phyloP scores from a whole-genome alignment of 495 filamentous ascomycete species.

The Physcia stellaris region DNA sequence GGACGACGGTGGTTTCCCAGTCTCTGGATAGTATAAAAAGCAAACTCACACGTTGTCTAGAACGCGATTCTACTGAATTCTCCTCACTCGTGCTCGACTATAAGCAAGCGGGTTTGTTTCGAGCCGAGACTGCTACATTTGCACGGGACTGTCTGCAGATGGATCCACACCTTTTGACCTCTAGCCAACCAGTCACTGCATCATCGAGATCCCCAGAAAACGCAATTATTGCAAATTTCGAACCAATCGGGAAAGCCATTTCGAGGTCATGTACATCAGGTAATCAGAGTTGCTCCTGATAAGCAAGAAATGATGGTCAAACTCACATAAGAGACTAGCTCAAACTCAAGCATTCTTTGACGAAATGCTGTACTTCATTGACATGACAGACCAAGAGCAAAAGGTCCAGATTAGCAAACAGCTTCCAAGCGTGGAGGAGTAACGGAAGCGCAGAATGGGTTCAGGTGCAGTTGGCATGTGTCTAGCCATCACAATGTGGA shows the following conservation, averaged over 20 bases:
- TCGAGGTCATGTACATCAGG: conserved; percentile 2
- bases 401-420: conserved; percentile 7
- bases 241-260: conserved; percentile 7
- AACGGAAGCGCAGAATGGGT: conserved; percentile 18
- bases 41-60: background rate
- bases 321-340: background rate
- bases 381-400: conserved; percentile 18
- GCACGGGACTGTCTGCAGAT: background rate
- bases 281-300: conserved; percentile 1
- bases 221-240: conserved; percentile 12
- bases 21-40: background rate
- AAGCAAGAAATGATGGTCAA: background rate
- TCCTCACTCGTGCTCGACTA: background rate
- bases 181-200: background rate
- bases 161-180: no score
- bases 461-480: conserved; percentile 18
- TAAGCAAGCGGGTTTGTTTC: background rate
- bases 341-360: conserved; percentile 15
- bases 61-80: conserved; percentile 5
- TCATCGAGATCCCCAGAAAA: conserved; percentile 1
- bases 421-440: conserved; percentile 17
- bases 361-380: conserved; percentile 20
- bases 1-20: conserved; percentile 1
- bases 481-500: conserved; percentile 19
- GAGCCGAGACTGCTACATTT: conserved; percentile 4